Evolutionary conservation across 1,284 basidiomycete species (phyloP).

Genomic region (Dichomitus squalens): DNA sequence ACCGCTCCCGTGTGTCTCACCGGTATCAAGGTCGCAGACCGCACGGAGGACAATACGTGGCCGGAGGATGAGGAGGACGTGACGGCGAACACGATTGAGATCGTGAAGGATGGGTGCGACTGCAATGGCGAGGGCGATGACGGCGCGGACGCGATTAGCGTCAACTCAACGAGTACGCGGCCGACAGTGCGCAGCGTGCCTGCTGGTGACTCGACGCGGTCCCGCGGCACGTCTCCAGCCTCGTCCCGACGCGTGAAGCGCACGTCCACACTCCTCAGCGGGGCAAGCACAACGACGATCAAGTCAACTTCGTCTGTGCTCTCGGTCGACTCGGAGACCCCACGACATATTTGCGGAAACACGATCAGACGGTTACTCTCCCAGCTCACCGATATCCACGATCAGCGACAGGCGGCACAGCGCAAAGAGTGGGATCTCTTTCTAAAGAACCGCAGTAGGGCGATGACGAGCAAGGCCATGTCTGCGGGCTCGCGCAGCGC

Average conservation of each 20-base stretch:
- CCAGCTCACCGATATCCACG: conserved; percentile 87
- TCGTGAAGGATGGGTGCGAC: conserved; percentile 61
- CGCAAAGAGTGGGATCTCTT: conserved; percentile 90
- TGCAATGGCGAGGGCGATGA: conserved; percentile 45
- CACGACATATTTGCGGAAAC: conserved; percentile 71
- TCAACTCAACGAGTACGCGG: conserved; percentile 31
- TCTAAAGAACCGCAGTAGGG: conserved; percentile 66
- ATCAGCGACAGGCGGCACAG: conserved; percentile 74
- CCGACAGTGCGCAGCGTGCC: conserved; percentile 26
- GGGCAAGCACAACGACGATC: conserved; percentile 30
- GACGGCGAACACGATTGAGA: conserved; percentile 45
- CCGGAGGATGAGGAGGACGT: conserved; percentile 56
- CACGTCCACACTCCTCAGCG: conserved; percentile 40
- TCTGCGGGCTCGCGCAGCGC: conserved; percentile 27
- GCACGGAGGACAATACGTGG: conserved; percentile 76
- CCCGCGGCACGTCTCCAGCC: conserved; percentile 48
- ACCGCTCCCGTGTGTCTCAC: conserved; percentile 84
- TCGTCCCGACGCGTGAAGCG: conserved; percentile 52
- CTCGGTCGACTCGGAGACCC: conserved; percentile 57
- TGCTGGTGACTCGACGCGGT: conserved; percentile 22
- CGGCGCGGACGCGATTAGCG: conserved; percentile 28
- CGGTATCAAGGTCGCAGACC: conserved; percentile 84
- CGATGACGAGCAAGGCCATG: conserved; percentile 39
- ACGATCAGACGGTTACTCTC: conserved; percentile 78
- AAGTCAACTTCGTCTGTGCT: conserved; percentile 53